Percentiles rank a stretch among this genome's conserved stretches.
Evolutionary conservation across 2,329 filamentous ascomycete genomes (phyloP).

Genomic region (Pseudocercospora fijiensis): DNA sequence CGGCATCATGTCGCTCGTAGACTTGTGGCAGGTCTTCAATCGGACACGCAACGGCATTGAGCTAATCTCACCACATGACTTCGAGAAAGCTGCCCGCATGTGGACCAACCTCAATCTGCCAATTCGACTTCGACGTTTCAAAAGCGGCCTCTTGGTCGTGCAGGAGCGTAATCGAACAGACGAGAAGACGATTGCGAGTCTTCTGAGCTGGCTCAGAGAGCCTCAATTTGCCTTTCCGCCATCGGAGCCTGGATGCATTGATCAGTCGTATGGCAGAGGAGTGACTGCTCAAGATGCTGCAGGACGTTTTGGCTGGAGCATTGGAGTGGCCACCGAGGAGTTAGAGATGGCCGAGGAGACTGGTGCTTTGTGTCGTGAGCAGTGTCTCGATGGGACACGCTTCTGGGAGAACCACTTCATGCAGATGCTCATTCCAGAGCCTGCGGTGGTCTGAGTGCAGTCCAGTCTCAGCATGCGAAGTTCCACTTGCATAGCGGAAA

Average conservation of each 20-base stretch:
- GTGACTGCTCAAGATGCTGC: slow-evolving; percentile 88
- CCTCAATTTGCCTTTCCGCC: slow-evolving; percentile 22
- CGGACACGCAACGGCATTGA: slow-evolving; percentile 89
- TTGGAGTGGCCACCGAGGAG: slow-evolving; percentile 92
- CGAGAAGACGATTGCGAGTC: slow-evolving; percentile 76
- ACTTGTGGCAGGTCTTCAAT: slow-evolving; percentile 94
- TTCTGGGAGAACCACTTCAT: slow-evolving; percentile 78
- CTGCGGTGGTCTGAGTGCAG: background rate
- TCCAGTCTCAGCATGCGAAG: background rate
- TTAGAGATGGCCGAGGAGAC: slow-evolving; percentile 95
- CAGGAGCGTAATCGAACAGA: slow-evolving; percentile 86
- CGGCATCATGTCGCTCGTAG: slow-evolving; percentile 84
- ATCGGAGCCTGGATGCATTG: slow-evolving; percentile 70
- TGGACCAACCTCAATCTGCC: slow-evolving; percentile 89
- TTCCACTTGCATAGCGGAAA: background rate
- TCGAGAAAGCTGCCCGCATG: slow-evolving; percentile 81
- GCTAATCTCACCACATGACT: slow-evolving; percentile 85
- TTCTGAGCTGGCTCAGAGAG: slow-evolving; percentile 75
- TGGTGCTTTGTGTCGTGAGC: slow-evolving; percentile 84
- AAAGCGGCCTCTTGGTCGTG: slow-evolving; percentile 90
- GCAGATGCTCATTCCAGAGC: background rate
- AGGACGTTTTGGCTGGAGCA: slow-evolving; percentile 91
- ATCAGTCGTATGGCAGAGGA: slow-evolving; percentile 73
- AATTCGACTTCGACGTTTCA: slow-evolving; percentile 82
- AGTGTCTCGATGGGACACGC: slow-evolving; percentile 82